Base-by-base conservation (phyloP, 2,329 filamentous ascomycete genomes). In the Lithohypha guttulata region DNA sequence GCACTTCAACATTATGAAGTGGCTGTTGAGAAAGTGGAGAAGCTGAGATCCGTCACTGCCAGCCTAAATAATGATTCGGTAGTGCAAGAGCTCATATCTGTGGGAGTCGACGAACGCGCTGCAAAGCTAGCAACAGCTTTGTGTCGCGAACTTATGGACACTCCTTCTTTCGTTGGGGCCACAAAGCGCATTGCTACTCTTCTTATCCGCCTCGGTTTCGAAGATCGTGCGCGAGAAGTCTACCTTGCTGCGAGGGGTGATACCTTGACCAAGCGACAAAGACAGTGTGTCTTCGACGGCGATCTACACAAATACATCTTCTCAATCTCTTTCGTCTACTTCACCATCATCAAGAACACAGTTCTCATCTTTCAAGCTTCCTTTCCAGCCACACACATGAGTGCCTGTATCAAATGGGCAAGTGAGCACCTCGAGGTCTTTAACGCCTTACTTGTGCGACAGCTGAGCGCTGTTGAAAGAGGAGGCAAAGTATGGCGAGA, bases 341-440 rank as follows among this genome's bases (percentile, higher is more conserved):
- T 98, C 62, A 86, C 79, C 39, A 73, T 94, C 48, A 89, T 98
- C 56, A 79, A 84, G 51, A 95, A 96, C 61, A 96, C 91, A 0
- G 82, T 96, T 44, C 74, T 75, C 54, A 87, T 84, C 54, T 95
- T 91, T 61, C 85, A 93, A 55, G 61, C 64, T 38, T 93, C 85
- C 58, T 96, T 96, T 57, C 80, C 86, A 8, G 73, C 84, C 18
- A 70, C 78, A 10, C 84, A 91, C 67, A 93, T 91, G 73, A 93
- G 85, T 53, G 86, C 87, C 0, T 93, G 86, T 52, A 89, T 98
- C 53, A 93, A 89, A 56, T 98, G 91, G 91, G 87, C 86, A n/a
- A 96, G 95, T 61, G 81, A 91, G 52, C 79, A 93, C 56, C 77
- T 96, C 1, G 87, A 95, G 52, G 78, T 78, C 2, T 96, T 96